Evolutionary conservation across 805 yeast species (phyloP).

Genomic region (Maudiozyma turicensis): DNA sequence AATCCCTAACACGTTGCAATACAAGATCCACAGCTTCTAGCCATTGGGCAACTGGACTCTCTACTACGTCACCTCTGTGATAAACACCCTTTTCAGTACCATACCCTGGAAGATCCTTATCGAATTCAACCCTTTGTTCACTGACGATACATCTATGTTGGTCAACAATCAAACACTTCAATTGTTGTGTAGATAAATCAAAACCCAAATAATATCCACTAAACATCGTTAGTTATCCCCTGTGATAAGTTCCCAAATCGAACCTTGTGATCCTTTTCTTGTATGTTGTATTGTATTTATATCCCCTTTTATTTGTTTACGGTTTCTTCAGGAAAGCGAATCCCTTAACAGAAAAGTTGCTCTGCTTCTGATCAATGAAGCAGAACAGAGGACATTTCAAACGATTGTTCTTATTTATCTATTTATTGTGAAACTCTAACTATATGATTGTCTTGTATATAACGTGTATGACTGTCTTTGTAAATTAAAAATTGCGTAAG

Average conservation of each 20-base stretch:
- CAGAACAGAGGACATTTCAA: no score
- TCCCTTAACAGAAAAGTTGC: no score
- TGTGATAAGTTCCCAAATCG: background rate
- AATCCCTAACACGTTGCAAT: slow-evolving; percentile 40
- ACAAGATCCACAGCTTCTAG: slow-evolving; percentile 68
- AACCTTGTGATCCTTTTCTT: background rate
- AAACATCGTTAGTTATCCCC: background rate
- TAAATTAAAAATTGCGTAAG: background rate
- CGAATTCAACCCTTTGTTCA: slow-evolving; percentile 64
- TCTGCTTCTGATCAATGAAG: no score
- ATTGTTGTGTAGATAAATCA: slow-evolving; percentile 84
- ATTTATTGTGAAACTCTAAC: background rate
- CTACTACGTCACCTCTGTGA: slow-evolving; percentile 44
- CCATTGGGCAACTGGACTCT: slow-evolving; percentile 87
- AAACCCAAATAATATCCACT: slow-evolving; percentile 47
- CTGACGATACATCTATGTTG: slow-evolving; percentile 41
- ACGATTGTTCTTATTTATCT: no score
- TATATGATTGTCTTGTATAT: background rate
- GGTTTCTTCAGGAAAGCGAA: no score
- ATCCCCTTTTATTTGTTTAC: background rate
- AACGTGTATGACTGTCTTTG: background rate
- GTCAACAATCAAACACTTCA: slow-evolving; percentile 63
- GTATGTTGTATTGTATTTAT: background rate
- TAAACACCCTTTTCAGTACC: slow-evolving; percentile 67
- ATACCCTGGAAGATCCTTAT: slow-evolving; percentile 49